A percentile compares a stretch with the other conserved stretches of the same genome.
phyloP scores from a whole-genome alignment of 768 basidiomycete genomes.

The Termitomyces sp. region DNA sequence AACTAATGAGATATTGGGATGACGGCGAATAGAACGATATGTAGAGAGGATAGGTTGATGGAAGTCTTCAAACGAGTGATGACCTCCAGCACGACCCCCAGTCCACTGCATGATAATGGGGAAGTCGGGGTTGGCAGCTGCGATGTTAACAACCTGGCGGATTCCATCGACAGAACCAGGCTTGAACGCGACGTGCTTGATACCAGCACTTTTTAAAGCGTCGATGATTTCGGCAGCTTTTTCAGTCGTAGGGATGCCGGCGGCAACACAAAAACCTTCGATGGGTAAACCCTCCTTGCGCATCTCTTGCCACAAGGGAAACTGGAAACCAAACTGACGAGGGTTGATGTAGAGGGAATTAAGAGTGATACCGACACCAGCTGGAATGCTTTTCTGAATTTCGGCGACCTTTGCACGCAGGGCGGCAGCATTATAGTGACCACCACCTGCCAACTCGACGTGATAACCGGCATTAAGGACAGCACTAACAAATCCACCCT shows the following conservation, averaged over 20 bases:
- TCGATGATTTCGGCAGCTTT: slow-evolving; percentile 96
- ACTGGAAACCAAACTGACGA: slow-evolving; percentile 94
- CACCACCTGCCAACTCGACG: slow-evolving; percentile 95
- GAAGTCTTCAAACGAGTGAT: slow-evolving; percentile 98
- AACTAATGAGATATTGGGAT: slow-evolving; percentile 83
- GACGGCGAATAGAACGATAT: slow-evolving; percentile 85
- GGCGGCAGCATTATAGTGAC: slow-evolving; percentile 90
- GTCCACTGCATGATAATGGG: slow-evolving; percentile 99
- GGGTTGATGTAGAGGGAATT: slow-evolving; percentile 99
- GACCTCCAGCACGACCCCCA: slow-evolving; percentile 96
- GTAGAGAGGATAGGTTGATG: slow-evolving; percentile 92
- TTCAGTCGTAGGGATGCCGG: slow-evolving; percentile 94
- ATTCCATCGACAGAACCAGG: slow-evolving; percentile 98
- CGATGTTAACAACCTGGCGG: slow-evolving; percentile 95
- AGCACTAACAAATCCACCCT: slow-evolving; percentile 91
- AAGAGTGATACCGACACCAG: slow-evolving; percentile 88
- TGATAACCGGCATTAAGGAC: slow-evolving; percentile 93
- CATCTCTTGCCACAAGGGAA: slow-evolving; percentile 98
- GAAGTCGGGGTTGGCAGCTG: slow-evolving; percentile 89
- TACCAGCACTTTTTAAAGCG: slow-evolving; percentile 75
- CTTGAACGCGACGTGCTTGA: slow-evolving; percentile 97
- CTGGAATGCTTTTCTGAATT: slow-evolving; percentile 78
- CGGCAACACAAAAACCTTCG: slow-evolving; percentile 99
- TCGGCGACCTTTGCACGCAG: slow-evolving; percentile 90
- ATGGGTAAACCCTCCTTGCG: slow-evolving; percentile 90